These are phyloP conservation scores for Aspergillus melleus DNA, from an alignment of 2,329 filamentous ascomycete genomes.

Conservation along the genomic window DNA sequence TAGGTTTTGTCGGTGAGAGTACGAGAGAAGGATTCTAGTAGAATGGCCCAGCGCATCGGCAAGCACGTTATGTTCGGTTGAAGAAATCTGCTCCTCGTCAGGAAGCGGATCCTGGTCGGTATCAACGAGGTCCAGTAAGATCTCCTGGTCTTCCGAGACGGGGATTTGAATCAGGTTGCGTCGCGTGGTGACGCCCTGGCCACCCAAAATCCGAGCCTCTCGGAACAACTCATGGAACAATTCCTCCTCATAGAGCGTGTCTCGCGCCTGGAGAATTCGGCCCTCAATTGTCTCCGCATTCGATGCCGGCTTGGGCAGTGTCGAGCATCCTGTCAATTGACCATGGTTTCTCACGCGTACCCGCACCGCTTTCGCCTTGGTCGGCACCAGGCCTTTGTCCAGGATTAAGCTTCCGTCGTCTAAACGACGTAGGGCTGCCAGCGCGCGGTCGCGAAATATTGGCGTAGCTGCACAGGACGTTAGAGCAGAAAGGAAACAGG, in stretches of 20 bases:
- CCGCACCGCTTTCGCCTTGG: slow-evolving; percentile 61
- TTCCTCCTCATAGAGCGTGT: slow-evolving; percentile 64
- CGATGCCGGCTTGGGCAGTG: slow-evolving; percentile 17
- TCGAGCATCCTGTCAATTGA: slow-evolving; percentile 57
- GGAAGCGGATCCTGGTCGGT: slow-evolving; percentile 46
- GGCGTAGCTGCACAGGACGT: slow-evolving; percentile 46
- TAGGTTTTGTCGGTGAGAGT: slow-evolving; percentile 75
- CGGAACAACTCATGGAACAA: slow-evolving; percentile 85
- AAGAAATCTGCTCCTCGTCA: slow-evolving; percentile 27
- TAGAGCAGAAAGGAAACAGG: background rate
- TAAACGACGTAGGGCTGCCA: slow-evolving; percentile 74
- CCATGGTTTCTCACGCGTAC: slow-evolving; percentile 65
- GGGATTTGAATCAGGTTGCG: slow-evolving; percentile 59
- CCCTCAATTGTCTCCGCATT: slow-evolving; percentile 34
- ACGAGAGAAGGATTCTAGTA: slow-evolving; percentile 73
- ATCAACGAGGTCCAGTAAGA: slow-evolving; percentile 68
- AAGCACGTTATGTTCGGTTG: slow-evolving; percentile 40
- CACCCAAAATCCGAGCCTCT: slow-evolving; percentile 72
- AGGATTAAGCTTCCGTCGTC: slow-evolving; percentile 74
- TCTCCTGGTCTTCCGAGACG: slow-evolving; percentile 53
- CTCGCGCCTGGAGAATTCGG: slow-evolving; percentile 45
- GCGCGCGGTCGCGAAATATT: slow-evolving; percentile 67
- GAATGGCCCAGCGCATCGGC: slow-evolving; percentile 67
- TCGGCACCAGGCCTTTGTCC: slow-evolving; percentile 58
- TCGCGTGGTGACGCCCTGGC: slow-evolving; percentile 67